phyloP scores from a whole-genome alignment of 1,139 yeast genomes.

The Yamadazyma oceani region DNA sequence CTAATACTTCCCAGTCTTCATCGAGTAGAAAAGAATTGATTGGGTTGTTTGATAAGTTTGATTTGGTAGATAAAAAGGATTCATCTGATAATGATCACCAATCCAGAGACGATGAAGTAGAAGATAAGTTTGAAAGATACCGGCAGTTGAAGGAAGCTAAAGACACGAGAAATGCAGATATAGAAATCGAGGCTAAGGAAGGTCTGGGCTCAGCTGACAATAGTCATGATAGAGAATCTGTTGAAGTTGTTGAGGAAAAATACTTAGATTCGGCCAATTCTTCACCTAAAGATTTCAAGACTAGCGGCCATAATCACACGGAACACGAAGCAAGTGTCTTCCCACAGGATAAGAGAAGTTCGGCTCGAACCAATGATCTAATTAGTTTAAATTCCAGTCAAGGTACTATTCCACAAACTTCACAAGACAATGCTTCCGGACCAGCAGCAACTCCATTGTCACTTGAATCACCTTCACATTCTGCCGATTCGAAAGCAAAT shows the following conservation, averaged over 20 bases:
- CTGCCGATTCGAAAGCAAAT: no score
- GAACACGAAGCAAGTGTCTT: no score
- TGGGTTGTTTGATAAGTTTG: conserved; percentile 43
- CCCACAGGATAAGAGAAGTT: no score
- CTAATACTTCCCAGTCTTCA: conserved; percentile 1
- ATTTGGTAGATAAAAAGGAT: conserved; percentile 19
- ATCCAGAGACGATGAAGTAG: conserved; percentile 9
- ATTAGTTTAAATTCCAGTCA: no score
- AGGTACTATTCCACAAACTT: no score
- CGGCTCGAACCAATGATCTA: no score
- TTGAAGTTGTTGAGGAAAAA: conserved; percentile 7
- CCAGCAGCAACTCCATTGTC: no score
- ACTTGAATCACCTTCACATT: no score
- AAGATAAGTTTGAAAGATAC: conserved; percentile 15
- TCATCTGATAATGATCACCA: not conserved
- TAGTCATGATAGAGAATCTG: not conserved
- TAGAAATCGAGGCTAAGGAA: no score
- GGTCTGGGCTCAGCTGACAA: no score
- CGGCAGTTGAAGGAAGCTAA: conserved; percentile 4
- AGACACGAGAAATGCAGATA: no score
- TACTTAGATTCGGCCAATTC: not conserved
- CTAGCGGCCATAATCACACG: not conserved
- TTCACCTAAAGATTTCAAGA: not conserved
- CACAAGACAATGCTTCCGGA: no score
- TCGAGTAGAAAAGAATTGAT: conserved; percentile 29